phyloP scores from a whole-genome alignment of 148 eudicot genomes.

The Linanthus parryae region DNA sequence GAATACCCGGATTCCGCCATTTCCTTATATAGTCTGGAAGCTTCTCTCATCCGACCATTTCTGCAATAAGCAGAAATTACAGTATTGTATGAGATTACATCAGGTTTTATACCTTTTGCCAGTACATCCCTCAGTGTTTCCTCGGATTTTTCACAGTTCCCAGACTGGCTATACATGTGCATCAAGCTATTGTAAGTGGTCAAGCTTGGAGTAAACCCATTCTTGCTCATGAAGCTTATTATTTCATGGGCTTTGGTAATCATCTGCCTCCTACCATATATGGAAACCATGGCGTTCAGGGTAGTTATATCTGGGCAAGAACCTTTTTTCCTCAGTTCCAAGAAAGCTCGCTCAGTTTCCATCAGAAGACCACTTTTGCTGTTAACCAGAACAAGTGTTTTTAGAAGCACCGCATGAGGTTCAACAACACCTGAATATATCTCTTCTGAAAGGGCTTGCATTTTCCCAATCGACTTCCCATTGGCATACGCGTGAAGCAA shows the following conservation, averaged over 20 bases:
- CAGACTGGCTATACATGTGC: slow-evolving; percentile 76
- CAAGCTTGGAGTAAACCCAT: slow-evolving; percentile 70
- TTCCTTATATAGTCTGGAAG: slow-evolving; percentile 51
- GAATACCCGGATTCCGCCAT: slow-evolving; percentile 50
- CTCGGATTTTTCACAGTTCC: slow-evolving; percentile 53
- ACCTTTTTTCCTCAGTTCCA: slow-evolving; percentile 56
- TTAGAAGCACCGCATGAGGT: slow-evolving; percentile 47
- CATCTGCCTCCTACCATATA: slow-evolving; percentile 82
- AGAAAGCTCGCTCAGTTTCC: slow-evolving; percentile 79
- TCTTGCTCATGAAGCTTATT: slow-evolving; percentile 53
- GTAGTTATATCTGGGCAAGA: slow-evolving; percentile 57
- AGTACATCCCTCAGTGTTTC: slow-evolving; percentile 53
- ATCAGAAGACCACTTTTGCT: slow-evolving; percentile 61
- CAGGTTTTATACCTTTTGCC: slow-evolving; percentile 62
- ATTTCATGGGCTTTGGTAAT: slow-evolving; percentile 55
- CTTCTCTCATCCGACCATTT: slow-evolving; percentile 67
- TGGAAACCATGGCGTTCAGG: slow-evolving; percentile 75
- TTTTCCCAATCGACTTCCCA: slow-evolving; percentile 56
- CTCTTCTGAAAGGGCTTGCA: slow-evolving; percentile 53
- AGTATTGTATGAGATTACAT: slow-evolving; percentile 81
- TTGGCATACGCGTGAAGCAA: slow-evolving; percentile 92
- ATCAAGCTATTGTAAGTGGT: slow-evolving; percentile 80
- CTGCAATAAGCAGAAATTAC: slow-evolving; percentile 73
- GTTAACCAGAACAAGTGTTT: slow-evolving; percentile 75
- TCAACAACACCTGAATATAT: slow-evolving; percentile 63